Base-by-base conservation (phyloP, 2,329 filamentous ascomycete genomes). In the Penicillium frequentans region DNA sequence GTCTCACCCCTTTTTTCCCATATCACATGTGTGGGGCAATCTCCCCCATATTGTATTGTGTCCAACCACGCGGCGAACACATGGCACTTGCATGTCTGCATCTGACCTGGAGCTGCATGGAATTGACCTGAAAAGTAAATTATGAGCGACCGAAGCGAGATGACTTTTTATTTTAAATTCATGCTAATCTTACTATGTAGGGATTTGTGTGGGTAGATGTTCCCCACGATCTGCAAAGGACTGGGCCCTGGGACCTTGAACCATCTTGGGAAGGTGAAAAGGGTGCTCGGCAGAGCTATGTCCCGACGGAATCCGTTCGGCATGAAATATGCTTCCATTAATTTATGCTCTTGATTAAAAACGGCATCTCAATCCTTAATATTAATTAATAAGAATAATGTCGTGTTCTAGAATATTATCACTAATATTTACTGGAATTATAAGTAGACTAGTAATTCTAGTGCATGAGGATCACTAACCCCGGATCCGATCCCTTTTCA, bases 51-150 rank as follows among this genome's bases (percentile, higher is more conserved):
- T 13, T 13, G 29, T 31, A 31, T 10, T 10, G 11, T 33, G 31
- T 49, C 61, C 61, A 29, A 29, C 27, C 27, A 61, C 56, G 53
- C 50, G 56, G 45, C 49, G 56, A 64, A 64, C 63, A 64, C 59
- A 65, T 65, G 63, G 63, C 61, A 62, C 59, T 55, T 64, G 63
- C 63, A 64, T 57, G 51, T 37, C 16, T 52, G 19, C 49, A 54
- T 57, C 49, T 56, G 56, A 37, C 48, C 51, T 59, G 21, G 31
- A 35, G n/a, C 29, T 49, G 27, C 19, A 35, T 29, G 8, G 27
- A n/a, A 33, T 23, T 24, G 5, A 7, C 5, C n/a, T 37, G 33
- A 8, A 29, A 11, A 29, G 27, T 26, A 35, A 35, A 35, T n/a
- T 16, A 16, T n/a, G 33, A 29, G 27, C 33, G 33, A 35, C 16